phyloP scores from a whole-genome alignment of 1,284 basidiomycete species.

The Ustilago cynodontis region DNA sequence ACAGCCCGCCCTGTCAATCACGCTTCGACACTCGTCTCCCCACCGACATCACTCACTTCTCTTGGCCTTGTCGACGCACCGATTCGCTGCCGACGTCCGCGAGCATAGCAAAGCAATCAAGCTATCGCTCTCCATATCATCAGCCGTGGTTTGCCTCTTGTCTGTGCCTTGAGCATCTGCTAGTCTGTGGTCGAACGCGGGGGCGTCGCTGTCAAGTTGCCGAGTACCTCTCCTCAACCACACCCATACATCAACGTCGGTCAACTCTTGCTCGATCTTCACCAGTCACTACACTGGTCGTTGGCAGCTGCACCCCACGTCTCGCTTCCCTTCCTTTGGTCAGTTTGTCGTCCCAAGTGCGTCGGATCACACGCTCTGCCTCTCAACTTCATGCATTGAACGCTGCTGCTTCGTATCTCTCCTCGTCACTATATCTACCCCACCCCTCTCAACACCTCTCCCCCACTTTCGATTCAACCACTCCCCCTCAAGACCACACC shows the following conservation, averaged over 20 bases:
- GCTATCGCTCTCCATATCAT: no score
- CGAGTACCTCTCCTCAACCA: conserved; percentile 1
- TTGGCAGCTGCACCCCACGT: conserved; percentile 14
- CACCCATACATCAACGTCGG: not conserved
- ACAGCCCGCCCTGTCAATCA: not conserved
- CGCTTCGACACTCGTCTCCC: not conserved
- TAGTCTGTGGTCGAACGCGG: not conserved
- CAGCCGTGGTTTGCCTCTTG: not conserved
- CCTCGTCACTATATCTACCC: conserved; percentile 27
- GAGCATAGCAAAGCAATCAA: no score
- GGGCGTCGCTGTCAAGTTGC: conserved; percentile 2
- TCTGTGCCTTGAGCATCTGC: not conserved
- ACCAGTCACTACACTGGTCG: no score
- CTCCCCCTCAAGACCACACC: not conserved
- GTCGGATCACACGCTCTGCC: not conserved
- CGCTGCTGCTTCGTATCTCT: not conserved
- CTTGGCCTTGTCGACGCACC: conserved; percentile 14
- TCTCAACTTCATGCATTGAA: not conserved
- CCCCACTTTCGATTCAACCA: not conserved
- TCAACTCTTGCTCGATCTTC: not conserved
- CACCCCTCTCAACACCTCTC: not conserved
- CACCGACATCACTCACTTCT: conserved; percentile 2
- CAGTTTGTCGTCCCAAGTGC: not conserved
- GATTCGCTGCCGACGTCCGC: conserved; percentile 27
- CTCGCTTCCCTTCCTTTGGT: conserved; percentile 12